Evolutionary conservation across 257 asterid genomes (phyloP).

Genomic region (Coffea eugenioides): DNA sequence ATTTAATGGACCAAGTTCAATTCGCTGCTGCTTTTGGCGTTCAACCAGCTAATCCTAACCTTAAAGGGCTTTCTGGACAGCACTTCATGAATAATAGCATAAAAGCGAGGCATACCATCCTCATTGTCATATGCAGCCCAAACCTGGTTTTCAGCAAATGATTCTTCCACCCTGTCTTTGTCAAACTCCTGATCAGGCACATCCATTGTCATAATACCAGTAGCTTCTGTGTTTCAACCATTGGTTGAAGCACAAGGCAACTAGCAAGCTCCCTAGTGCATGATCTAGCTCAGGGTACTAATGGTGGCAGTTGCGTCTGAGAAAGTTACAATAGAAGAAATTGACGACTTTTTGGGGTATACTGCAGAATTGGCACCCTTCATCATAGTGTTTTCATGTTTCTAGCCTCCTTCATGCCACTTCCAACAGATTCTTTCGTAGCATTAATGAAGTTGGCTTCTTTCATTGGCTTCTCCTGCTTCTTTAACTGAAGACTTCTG

Average conservation of each 20-base stretch:
- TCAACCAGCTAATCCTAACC: constrained; percentile 61
- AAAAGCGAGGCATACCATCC: constrained; percentile 79
- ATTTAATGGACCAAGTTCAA: constrained; percentile 38
- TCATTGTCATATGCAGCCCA: constrained; percentile 74
- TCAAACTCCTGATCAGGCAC: constrained; percentile 74
- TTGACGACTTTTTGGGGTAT: constrained; percentile 26
- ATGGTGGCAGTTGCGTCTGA: no score
- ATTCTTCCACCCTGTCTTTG: constrained; percentile 44
- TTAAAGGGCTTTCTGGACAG: constrained; percentile 46
- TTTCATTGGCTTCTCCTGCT: no score
- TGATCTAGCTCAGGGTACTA: neutral
- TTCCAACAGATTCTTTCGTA: no score
- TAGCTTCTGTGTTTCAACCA: constrained; percentile 22
- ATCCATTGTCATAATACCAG: constrained; percentile 35
- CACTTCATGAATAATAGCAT: constrained; percentile 50
- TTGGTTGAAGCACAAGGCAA: constrained; percentile 18
- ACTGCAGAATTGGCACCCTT: no score
- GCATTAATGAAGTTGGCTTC: no score
- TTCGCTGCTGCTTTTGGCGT: constrained; percentile 39
- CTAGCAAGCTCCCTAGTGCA: constrained; percentile 19
- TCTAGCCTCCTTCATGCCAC: no score
- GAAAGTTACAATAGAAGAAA: no score
- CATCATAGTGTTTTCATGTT: no score
- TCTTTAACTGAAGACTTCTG: no score
- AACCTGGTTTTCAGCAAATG: constrained; percentile 51